These are phyloP conservation scores for Botrytis pseudocinerea DNA, from an alignment of 2,329 filamentous ascomycete species.

Conservation along the genomic window DNA sequence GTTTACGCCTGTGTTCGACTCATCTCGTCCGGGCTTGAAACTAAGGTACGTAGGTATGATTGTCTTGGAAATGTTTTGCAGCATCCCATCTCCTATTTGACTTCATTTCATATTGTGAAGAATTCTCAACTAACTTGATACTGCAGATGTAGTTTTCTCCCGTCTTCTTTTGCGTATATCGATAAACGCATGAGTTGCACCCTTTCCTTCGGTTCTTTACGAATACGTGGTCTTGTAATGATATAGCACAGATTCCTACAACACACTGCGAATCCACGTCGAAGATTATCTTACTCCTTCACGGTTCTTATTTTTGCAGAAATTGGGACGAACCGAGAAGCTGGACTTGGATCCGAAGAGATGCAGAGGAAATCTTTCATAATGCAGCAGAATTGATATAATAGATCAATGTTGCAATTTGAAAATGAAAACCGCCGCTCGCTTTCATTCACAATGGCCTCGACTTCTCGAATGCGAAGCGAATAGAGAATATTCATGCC, in stretches of 20 bases:
- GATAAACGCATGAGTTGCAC: background rate
- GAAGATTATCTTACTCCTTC: background rate
- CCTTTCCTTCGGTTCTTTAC: background rate
- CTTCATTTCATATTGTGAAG: no score
- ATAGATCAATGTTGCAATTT: background rate
- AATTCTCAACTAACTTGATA: background rate
- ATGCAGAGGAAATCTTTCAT: background rate
- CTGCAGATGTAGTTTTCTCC: background rate
- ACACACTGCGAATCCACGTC: background rate
- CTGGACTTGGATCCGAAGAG: background rate
- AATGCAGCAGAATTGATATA: background rate
- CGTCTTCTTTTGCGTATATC: rapidly evolving
- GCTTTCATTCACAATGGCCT: background rate
- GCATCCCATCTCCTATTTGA: background rate
- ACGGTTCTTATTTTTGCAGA: background rate
- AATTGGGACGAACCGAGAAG: background rate
- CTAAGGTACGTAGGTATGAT: background rate
- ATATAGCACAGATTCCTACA: rapidly evolving
- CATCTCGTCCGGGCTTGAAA: background rate
- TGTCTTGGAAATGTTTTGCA: rapidly evolving
- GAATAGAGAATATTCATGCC: background rate
- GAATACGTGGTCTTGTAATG: rapidly evolving
- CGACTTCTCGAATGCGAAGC: background rate
- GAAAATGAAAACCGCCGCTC: background rate
- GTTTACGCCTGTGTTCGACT: background rate